Base-by-base conservation (phyloP, 2,329 filamentous ascomycete genomes). In the Monosporascus sp. region DNA sequence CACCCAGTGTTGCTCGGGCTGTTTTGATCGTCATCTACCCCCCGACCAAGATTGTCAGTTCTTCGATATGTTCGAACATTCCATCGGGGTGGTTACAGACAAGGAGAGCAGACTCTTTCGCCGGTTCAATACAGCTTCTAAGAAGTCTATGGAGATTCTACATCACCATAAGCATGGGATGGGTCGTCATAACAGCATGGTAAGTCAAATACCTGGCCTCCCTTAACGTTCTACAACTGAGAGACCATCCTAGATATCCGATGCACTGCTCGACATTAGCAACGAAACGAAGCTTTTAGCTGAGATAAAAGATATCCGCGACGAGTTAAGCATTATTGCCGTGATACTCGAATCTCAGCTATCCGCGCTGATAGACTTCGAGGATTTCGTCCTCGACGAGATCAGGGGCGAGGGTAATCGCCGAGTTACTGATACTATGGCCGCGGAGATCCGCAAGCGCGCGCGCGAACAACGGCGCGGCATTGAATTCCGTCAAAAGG, bases 251-350 rank as follows among this genome's bases (percentile, higher is more conserved):
- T 44, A 76, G 37, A 78, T 82, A 52, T 74, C 79, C n/a, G 79
- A 84, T 59, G 74, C 75, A 5, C 68, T 84, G 4, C 73, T 84
- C 1, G 80, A 85, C 51, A 86, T 86, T 49, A 78, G 79, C 40
- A 71, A 74, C 5, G 83, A 87, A 63, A 86, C 82, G 0, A 75
- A 80, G 49, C 72, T 87, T 1, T 72, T 87, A 0, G 76, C 80
- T 0, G 84, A 87, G 60, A 81, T 81, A 47, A 87, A 87, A 63
- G 84, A 88, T 60, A 86, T 87, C 51, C 78, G 82, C 20, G 84
- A 88, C 60, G 84, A 88, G 66, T 75, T 87, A 20, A 81, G 81
- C 61, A 87, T 87, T 69, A 78, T 88, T 31, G 66, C 65, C 4
- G 78, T 77, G 51, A 74, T 83, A 0, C 67, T 82, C 1, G 72